A percentile compares a stretch with the other conserved stretches of the same genome.
Evolutionary conservation across 495 filamentous ascomycete genomes (phyloP).

Genomic region (Platismatia glauca): DNA sequence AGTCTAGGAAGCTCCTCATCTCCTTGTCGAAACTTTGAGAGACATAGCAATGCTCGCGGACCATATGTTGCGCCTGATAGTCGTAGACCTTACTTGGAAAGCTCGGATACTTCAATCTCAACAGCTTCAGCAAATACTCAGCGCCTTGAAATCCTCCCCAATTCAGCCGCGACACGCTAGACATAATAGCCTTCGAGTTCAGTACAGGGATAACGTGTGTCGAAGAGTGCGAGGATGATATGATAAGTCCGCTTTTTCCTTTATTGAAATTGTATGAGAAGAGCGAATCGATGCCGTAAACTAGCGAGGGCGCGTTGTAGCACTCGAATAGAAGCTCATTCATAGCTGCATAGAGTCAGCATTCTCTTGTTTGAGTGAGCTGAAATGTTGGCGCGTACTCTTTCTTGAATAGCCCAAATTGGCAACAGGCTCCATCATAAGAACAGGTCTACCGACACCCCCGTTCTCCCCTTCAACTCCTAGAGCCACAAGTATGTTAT

Average conservation of each 20-base stretch:
- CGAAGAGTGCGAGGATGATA: constrained; percentile 84
- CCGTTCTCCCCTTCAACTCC: constrained; percentile 69
- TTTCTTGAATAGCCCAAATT: constrained; percentile 79
- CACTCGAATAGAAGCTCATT: constrained; percentile 94
- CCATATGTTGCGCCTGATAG: constrained; percentile 75
- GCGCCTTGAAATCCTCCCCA: constrained; percentile 87
- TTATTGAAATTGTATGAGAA: constrained; percentile 91
- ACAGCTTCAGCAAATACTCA: constrained; percentile 81
- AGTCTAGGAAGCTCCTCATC: constrained; percentile 64
- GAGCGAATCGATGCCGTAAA: constrained; percentile 90
- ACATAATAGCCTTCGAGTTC: constrained; percentile 70
- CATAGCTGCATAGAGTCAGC: constrained; percentile 55
- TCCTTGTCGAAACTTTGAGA: constrained; percentile 75
- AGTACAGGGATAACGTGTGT: constrained; percentile 95
- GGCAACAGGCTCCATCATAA: constrained; percentile 94
- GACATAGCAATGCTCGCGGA: constrained; percentile 85
- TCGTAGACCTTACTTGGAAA: constrained; percentile 79
- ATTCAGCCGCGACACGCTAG: constrained; percentile 78
- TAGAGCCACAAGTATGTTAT: constrained; percentile 87
- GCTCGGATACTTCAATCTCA: constrained; percentile 85
- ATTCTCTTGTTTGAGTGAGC: neutral
- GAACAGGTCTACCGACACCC: constrained; percentile 70
- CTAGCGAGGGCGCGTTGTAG: constrained; percentile 78
- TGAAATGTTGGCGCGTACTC: constrained; percentile 44
- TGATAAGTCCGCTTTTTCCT: constrained; percentile 77